A percentile compares a stretch with the other conserved stretches of the same genome.
These are phyloP conservation scores for Pythium sp. DNA, from an alignment of 352 stramenopile species.

Conservation along the genomic window DNA sequence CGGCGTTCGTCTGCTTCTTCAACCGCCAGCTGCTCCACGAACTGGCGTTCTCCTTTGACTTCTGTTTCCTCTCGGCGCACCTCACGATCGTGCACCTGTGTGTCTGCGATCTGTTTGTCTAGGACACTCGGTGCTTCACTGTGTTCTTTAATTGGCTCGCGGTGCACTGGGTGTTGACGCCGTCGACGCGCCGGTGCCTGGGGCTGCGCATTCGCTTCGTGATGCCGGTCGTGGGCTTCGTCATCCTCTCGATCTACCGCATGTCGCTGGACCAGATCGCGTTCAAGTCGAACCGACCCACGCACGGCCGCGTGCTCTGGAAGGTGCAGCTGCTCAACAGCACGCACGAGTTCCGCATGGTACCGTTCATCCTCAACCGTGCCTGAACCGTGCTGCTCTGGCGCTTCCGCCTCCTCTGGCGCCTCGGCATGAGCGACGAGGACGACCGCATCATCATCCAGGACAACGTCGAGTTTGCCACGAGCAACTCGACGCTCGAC, in stretches of 20 bases:
- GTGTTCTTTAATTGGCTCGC: conserved; percentile 18
- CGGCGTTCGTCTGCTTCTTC: neutral
- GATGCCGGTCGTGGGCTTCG: neutral
- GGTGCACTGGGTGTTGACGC: conserved; percentile 21
- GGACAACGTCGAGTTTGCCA: conserved; percentile 9
- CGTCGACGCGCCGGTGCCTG: conserved; percentile 11
- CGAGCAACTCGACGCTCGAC: neutral
- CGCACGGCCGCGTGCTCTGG: neutral
- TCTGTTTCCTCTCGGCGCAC: conserved; percentile 26
- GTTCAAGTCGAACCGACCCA: neutral
- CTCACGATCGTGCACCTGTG: conserved; percentile 18
- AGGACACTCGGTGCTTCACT: conserved; percentile 8
- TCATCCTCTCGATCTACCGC: neutral
- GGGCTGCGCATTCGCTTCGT: conserved; percentile 7
- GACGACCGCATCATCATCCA: conserved; percentile 10
- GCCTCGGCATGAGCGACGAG: conserved; percentile 6
- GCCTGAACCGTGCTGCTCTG: conserved; percentile 14
- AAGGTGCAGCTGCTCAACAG: neutral
- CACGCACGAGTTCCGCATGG: conserved; percentile 2
- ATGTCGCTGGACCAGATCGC: neutral
- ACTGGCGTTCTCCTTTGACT: conserved; percentile 25
- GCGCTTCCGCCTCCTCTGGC: conserved; percentile 7
- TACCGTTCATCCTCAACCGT: conserved; percentile 5
- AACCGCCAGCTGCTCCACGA: neutral
- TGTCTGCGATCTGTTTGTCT: conserved; percentile 23